phyloP scores from a whole-genome alignment of 352 stramenopile species.

The Saprolegnia diclina region DNA sequence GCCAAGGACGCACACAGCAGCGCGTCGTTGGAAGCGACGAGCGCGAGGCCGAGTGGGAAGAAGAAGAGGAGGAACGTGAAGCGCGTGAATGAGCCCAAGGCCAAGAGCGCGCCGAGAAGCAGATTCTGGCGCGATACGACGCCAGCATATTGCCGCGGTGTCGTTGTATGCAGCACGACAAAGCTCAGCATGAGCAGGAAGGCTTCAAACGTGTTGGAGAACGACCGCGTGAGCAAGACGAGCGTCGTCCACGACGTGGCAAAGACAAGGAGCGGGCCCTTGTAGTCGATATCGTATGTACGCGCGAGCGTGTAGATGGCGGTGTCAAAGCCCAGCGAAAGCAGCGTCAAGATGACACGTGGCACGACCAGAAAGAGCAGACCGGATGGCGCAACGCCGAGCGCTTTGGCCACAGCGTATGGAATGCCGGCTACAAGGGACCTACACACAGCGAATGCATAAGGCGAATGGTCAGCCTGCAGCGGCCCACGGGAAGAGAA shows the following conservation, averaged over 20 bases:
- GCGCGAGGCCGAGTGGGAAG: slow-evolving; percentile 57
- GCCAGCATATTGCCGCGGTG: slow-evolving; percentile 35
- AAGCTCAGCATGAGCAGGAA: slow-evolving; percentile 56
- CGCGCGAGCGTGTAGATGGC: slow-evolving; percentile 33
- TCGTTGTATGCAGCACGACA: slow-evolving; percentile 40
- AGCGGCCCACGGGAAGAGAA: slow-evolving; percentile 54
- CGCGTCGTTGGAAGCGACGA: slow-evolving; percentile 51
- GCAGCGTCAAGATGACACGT: background rate
- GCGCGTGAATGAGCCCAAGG: slow-evolving; percentile 65
- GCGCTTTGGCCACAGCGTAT: slow-evolving; percentile 7
- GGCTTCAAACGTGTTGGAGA: slow-evolving; percentile 76
- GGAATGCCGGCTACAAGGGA: slow-evolving; percentile 9
- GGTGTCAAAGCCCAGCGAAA: slow-evolving; percentile 24
- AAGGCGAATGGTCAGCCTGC: background rate
- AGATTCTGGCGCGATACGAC: slow-evolving; percentile 47
- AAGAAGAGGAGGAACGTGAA: slow-evolving; percentile 84
- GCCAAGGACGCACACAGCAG: slow-evolving; percentile 29
- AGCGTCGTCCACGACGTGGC: slow-evolving; percentile 65
- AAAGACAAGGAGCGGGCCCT: slow-evolving; percentile 41
- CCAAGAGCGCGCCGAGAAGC: slow-evolving; percentile 56
- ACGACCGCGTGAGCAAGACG: slow-evolving; percentile 62
- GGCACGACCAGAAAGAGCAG: slow-evolving; percentile 24
- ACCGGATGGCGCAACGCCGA: slow-evolving; percentile 9
- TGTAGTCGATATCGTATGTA: slow-evolving; percentile 28
- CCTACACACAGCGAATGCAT: background rate